Conservation (phyloP, 2,329 filamentous ascomycete species). For the Plectosphaerella cucumerina region DNA sequence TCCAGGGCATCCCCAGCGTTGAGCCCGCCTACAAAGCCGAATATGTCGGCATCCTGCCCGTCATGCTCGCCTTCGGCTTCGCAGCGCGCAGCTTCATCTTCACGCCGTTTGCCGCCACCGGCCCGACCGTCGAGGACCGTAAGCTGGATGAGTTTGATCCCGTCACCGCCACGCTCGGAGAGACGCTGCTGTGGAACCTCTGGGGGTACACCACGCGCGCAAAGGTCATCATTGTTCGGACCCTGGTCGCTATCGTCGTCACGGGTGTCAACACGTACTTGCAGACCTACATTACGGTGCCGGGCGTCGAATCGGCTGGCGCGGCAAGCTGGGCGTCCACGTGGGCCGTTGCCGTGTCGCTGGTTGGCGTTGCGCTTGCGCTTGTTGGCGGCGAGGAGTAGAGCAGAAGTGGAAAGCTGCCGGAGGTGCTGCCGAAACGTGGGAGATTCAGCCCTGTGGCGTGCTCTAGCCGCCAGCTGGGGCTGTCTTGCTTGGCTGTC, state of each 20-base stretch:
- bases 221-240: conserved; percentile 62
- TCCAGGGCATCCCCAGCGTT: conserved; percentile 66
- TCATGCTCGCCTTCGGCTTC: conserved; percentile 56
- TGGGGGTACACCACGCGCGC: conserved; percentile 64
- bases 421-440: not conserved
- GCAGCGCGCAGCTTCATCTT: conserved; percentile 78
- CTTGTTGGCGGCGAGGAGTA: conserved; percentile 39
- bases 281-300: conserved; percentile 61
- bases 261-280: conserved; percentile 59
- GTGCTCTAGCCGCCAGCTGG: not conserved
- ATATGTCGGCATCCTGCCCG: conserved; percentile 57
- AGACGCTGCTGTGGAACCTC: conserved; percentile 70
- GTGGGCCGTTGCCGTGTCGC: conserved; percentile 64
- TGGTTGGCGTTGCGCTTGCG: conserved; percentile 54
- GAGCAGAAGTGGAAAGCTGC: too few species aligned
- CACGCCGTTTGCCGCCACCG: conserved; percentile 56
- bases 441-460: not conserved
- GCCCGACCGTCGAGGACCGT: conserved; percentile 43
- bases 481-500: not conserved
- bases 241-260: conserved; percentile 52
- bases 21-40: conserved; percentile 62
- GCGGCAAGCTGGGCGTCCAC: conserved; percentile 68
- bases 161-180: conserved; percentile 56
- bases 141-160: conserved; percentile 56
- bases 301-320: conserved; percentile 65